Base-by-base conservation (phyloP, 805 yeast species). In the Cyberlindnera samutprakarnensis region DNA sequence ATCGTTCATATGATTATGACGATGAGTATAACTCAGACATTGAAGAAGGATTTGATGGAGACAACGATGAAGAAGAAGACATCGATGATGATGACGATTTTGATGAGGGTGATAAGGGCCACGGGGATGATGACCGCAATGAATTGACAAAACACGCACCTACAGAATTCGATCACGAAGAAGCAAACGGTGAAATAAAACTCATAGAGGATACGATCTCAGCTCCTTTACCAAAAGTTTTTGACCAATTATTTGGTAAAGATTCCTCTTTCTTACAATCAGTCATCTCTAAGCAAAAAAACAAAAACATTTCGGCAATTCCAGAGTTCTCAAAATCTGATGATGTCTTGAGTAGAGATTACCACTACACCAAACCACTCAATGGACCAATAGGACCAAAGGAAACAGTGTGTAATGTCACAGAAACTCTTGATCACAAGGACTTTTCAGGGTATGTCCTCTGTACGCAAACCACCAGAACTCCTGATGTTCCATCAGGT, bases 401-500 rank as follows among this genome's bases (percentile, higher is more conserved):
- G 43, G 81, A 80, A 43, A 81, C 94, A 0, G 59, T 58, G 36
- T 81, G 90, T 59, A 52, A 63, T 13, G 77, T 82, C 28, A 62
- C 66, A 5, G 94, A 83, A 47, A 64, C 64, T 3, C 48, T 81
- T 13, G 73, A 75, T 19, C 61, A 67, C 26, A 60, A 50, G 33
- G 77, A 80, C 45, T 61, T 70, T 14, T 61, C 68, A 6, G 57
- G 62, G 17, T 58, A 52, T 35, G 62, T 75, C 15, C 60, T 64
- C 19, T 72, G 76, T 3, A 62, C 68, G 3, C 83, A 78, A 42
- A 52, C 62, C 2, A 75, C 87, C 0, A 69, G 66, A 30, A 78
- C 86, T 0, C 94, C 92, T 0, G 92, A 82, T 57, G 85, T 82
- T n/a, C 94, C 94, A 0, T 75, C 82, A 21, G 92, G 94, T 7